Conservation (phyloP, 768 basidiomycete genomes). For the Phylloporus sp. region DNA sequence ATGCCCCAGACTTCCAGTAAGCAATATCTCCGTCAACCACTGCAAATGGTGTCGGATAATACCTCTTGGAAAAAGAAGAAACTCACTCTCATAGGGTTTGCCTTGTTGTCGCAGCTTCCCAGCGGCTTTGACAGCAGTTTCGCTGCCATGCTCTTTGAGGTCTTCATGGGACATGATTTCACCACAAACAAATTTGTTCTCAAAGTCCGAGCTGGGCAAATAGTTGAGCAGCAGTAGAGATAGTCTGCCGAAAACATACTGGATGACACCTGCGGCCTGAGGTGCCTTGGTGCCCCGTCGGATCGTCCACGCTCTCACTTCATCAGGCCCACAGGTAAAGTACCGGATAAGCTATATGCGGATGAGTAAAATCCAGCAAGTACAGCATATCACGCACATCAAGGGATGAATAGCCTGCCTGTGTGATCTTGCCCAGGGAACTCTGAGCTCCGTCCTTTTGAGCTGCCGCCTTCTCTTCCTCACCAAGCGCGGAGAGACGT, state of each 20-base stretch:
- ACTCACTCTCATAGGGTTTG: conserved; percentile 91
- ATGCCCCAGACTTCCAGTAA: conserved; percentile 82
- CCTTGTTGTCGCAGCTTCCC: conserved; percentile 95
- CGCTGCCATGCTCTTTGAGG: conserved; percentile 86
- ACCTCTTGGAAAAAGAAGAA: neutral
- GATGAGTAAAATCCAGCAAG: neutral
- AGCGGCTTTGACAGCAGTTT: conserved; percentile 87
- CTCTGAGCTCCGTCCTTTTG: conserved; percentile 73
- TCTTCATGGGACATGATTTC: conserved; percentile 95
- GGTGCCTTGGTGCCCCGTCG: conserved; percentile 91
- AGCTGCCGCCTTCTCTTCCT: conserved; percentile 72
- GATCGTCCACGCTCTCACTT: conserved; percentile 98
- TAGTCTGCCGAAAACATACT: conserved; percentile 47
- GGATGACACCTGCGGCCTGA: conserved; percentile 96
- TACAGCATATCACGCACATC: conserved; percentile 48
- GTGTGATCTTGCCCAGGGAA: conserved; percentile 89
- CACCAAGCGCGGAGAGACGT: conserved; percentile 58
- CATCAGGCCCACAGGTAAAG: conserved; percentile 95
- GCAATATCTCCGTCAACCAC: conserved; percentile 90
- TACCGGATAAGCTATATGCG: conserved; percentile 78
- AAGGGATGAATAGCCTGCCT: conserved; percentile 84
- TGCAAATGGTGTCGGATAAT: conserved; percentile 24
- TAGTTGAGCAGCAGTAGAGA: neutral
- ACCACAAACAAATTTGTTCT: conserved; percentile 96
- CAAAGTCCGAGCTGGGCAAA: conserved; percentile 76